phyloP scores from a whole-genome alignment of 2,329 filamentous ascomycete species.

The Nemania sp. region DNA sequence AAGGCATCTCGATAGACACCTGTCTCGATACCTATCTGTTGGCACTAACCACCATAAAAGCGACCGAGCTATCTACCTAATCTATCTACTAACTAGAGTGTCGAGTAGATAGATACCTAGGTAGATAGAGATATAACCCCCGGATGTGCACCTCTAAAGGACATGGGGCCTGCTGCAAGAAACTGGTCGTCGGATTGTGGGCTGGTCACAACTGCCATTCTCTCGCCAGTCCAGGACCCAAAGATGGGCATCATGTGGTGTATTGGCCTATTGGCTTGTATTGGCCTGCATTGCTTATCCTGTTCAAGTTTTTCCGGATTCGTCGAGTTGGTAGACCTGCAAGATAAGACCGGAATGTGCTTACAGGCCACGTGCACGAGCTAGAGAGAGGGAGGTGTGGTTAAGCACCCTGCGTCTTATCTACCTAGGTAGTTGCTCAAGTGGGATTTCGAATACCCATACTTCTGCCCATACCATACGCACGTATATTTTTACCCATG shows the following conservation, averaged over 20 bases:
- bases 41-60: too few relatives aligned
- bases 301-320: constrained; percentile 44
- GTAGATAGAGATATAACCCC: background rate
- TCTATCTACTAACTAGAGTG: too few relatives aligned
- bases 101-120: too few relatives aligned
- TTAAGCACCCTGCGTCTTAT: constrained; percentile 23
- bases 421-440: background rate
- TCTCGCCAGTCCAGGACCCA: constrained; percentile 9
- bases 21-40: too few relatives aligned
- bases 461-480: too few relatives aligned
- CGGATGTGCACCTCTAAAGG: too few relatives aligned
- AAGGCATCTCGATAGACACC: too few relatives aligned
- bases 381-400: constrained; percentile 21
- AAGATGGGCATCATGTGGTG: constrained; percentile 44
- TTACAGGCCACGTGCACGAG: constrained; percentile 36
- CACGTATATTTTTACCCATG: background rate
- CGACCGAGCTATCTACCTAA: background rate
- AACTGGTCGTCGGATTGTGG: constrained; percentile 20
- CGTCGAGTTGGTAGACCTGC: constrained; percentile 35
- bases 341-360: constrained; percentile 40
- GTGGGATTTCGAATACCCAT: background rate
- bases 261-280: background rate
- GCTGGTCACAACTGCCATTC: constrained; percentile 32
- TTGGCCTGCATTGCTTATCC: constrained; percentile 35
- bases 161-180: constrained; percentile 3